Base-by-base conservation (phyloP, 768 basidiomycete species). In the Lepiota brunneoincarnata region DNA sequence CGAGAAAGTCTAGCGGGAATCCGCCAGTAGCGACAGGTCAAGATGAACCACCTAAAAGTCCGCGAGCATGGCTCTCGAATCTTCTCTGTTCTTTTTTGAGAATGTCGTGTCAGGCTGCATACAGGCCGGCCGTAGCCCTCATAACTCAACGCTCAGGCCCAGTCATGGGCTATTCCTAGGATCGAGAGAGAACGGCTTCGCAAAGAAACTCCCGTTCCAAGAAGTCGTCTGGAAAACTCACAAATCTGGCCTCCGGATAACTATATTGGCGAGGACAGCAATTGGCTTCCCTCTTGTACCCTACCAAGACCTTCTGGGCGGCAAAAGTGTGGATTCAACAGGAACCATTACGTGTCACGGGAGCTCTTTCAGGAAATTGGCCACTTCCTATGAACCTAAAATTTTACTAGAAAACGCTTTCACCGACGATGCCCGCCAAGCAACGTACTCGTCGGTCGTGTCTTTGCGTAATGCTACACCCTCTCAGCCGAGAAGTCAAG, bases 401-500 rank as follows among this genome's bases (percentile, higher is more conserved):
- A 46, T 28, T 50, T 50, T 50, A 41, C 24, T 15, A 41, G 49
- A 41, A 50, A 26, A n/a, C 24, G 18, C 34, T 45, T 28, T 12
- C 24, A 10, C 24, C 44, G 44, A 46, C 36, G 46, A 28, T 24
- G n/a, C 35, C 18, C 52, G 20, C 35, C 26, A 15, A 24, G 23
- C 46, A 24, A 34, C 38, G 43, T 39, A 54, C 12, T 39, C 35
- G 52, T 24, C 26, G 37, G 43, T 31, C 7, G 31, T 28, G 31
- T 28, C 41, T 23, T 39, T 44, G 36, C 18, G 48, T 40, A 24
- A 45, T 47, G 35, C 41, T 28, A 58, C 41, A 38, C 45, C 46
- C 55, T 37, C 37, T 45, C 31, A 24, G 39, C 45, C 18, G n/a
- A 51, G 58, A 58, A 58, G 53, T 39, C 48, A 45, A 49, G 47